A percentile compares a stretch with the other conserved stretches of the same genome.
phyloP scores from a whole-genome alignment of 2,329 filamentous ascomycete species.

The Colletotrichum filicis region DNA sequence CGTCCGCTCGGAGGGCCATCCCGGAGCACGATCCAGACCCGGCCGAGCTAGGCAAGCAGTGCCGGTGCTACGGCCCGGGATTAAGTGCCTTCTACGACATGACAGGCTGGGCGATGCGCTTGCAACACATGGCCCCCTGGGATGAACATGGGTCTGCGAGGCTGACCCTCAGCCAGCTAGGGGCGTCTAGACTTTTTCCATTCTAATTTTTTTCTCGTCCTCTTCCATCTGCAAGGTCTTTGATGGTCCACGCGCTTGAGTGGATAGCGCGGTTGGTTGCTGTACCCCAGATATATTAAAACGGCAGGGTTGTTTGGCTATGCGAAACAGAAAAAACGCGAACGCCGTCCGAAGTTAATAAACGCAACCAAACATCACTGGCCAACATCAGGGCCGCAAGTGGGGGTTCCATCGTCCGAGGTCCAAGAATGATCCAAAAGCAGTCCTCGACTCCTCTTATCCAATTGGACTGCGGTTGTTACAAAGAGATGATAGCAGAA shows the following conservation, averaged over 20 bases:
- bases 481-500: constrained; percentile 11
- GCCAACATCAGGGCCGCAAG: constrained; percentile 4
- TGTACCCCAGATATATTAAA: constrained; percentile 19
- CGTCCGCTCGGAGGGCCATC: constrained; percentile 11
- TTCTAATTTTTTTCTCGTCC: background rate
- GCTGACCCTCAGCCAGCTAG: background rate
- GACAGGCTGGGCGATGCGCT: background rate
- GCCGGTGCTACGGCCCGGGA: constrained; percentile 1
- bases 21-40: background rate
- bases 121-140: background rate
- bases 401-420: constrained; percentile 6
- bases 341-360: constrained; percentile 34
- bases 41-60: constrained; percentile 13
- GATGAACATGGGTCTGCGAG: background rate
- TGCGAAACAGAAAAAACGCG: constrained; percentile 27
- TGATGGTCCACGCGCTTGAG: background rate
- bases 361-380: background rate
- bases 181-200: background rate
- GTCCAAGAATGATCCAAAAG: background rate
- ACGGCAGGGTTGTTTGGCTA: background rate
- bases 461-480: constrained; percentile 19
- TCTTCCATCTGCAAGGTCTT: too few relatives aligned
- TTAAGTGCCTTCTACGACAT: background rate
- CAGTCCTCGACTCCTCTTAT: background rate
- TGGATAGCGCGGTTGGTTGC: background rate